Percentiles rank a stretch among this genome's conserved stretches.
phyloP scores from a whole-genome alignment of 148 eudicot species.

The Linanthus parryae region DNA sequence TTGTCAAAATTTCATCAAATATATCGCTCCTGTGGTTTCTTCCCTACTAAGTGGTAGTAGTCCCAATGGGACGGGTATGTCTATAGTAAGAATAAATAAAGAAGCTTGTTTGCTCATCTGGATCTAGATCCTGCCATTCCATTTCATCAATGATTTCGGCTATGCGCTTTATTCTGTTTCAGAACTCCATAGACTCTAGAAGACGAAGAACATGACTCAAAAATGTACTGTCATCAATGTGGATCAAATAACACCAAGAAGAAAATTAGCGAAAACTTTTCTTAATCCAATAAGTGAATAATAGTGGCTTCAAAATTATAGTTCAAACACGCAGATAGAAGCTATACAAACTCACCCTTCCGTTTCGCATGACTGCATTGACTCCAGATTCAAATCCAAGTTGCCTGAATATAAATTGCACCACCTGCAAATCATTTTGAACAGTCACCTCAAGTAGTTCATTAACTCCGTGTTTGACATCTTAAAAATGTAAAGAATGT shows the following conservation, averaged over 20 bases:
- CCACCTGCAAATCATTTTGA: conserved; percentile 47
- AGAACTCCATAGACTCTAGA: conserved; percentile 79
- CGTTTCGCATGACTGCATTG: conserved; percentile 90
- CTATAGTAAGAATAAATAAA: background rate
- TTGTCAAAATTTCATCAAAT: too few species aligned
- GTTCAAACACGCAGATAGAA: too few species aligned
- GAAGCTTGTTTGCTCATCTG: conserved; percentile 86
- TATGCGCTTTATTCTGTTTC: conserved; percentile 79
- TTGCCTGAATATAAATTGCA: conserved; percentile 53
- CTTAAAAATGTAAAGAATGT: too few species aligned
- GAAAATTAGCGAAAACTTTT: too few species aligned
- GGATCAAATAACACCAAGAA: conserved; percentile 57
- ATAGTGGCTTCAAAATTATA: too few species aligned
- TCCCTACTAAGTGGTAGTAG: too few species aligned
- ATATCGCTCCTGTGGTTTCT: too few species aligned
- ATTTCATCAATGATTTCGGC: conserved; percentile 65
- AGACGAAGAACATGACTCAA: conserved; percentile 83
- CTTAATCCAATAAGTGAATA: too few species aligned
- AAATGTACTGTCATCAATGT: conserved; percentile 40
- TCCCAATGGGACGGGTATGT: too few species aligned
- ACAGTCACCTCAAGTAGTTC: too few species aligned
- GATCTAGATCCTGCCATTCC: conserved; percentile 77
- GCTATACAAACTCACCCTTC: conserved; percentile 90
- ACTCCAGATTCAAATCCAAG: conserved; percentile 49
- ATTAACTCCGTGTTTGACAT: too few species aligned